Conservation (phyloP, 257 asterid species). For the Asclepias syriaca region DNA sequence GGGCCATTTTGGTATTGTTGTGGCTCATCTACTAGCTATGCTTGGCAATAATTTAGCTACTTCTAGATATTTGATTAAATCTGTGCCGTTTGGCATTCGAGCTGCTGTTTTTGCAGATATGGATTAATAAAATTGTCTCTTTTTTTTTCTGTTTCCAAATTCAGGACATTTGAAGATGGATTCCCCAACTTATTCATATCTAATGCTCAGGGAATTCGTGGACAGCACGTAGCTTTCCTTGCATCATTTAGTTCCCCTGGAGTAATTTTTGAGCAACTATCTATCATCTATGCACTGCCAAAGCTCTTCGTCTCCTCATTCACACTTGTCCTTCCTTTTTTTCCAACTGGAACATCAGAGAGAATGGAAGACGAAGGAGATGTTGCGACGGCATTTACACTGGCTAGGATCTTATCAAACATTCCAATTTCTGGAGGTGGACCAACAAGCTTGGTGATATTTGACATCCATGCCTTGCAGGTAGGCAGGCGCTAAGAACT, state of each 20-base stretch:
- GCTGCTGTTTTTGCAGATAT: neutral
- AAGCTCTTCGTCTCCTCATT: slow-evolving; percentile 89
- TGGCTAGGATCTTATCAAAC: slow-evolving; percentile 91
- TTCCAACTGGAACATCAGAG: slow-evolving; percentile 97
- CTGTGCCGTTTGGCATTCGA: neutral
- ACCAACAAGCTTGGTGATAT: slow-evolving; percentile 85
- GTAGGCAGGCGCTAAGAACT: slow-evolving; percentile 29
- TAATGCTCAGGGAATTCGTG: slow-evolving; percentile 95
- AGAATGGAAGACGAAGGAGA: slow-evolving; percentile 99
- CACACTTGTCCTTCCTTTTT: slow-evolving; percentile 96
- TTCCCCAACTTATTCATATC: slow-evolving; percentile 92
- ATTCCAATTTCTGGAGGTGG: slow-evolving; percentile 91
- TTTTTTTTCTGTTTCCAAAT: neutral
- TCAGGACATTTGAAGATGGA: slow-evolving; percentile 96
- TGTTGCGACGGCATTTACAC: slow-evolving; percentile 95
- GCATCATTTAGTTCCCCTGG: slow-evolving; percentile 99
- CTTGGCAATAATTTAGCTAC: neutral
- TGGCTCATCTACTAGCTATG: neutral
- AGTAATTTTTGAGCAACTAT: slow-evolving; percentile 90
- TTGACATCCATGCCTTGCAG: slow-evolving; percentile 99
- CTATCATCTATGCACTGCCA: slow-evolving; percentile 82
- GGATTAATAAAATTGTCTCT: neutral
- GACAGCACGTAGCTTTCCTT: slow-evolving; percentile 92
- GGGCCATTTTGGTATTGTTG: neutral
- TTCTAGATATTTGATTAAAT: neutral